phyloP scores from a whole-genome alignment of 805 yeast species.

The Yarrowia hollandica region DNA sequence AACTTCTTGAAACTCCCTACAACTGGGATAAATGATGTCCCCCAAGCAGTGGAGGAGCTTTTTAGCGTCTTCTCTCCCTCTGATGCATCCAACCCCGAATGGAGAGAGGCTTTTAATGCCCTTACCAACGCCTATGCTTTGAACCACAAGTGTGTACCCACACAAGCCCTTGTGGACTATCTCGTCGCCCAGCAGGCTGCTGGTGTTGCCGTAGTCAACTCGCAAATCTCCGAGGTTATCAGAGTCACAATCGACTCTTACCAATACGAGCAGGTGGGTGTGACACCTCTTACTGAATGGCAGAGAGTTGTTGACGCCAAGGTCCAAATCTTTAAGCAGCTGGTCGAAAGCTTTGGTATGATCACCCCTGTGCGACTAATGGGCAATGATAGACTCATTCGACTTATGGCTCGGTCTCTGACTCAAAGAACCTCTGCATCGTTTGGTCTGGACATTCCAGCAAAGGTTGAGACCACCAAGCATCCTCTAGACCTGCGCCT shows the following conservation, averaged over 20 bases:
- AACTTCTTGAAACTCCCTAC: not conserved
- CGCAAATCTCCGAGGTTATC: conserved; percentile 38
- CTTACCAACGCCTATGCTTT: not conserved
- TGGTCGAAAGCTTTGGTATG: conserved; percentile 2
- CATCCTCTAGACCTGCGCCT: conserved; percentile 20
- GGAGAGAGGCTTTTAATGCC: not conserved
- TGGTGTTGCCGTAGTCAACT: conserved; percentile 37
- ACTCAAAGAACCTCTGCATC: conserved; percentile 37
- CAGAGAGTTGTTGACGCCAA: conserved; percentile 17
- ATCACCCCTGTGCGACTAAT: not conserved
- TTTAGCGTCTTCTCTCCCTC: not conserved
- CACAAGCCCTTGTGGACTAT: conserved; percentile 35
- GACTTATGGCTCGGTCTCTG: not conserved
- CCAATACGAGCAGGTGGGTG: conserved; percentile 6
- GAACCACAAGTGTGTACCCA: conserved; percentile 34
- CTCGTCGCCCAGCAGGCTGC: conserved; percentile 39
- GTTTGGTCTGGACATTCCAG: conserved; percentile 31
- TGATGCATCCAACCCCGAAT: not conserved
- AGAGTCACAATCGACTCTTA: not conserved
- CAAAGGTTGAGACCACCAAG: conserved; percentile 27
- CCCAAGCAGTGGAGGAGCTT: conserved; percentile 13
- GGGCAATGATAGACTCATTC: not conserved
- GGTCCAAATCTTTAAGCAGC: conserved; percentile 1
- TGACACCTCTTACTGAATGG: not conserved
- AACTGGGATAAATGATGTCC: conserved; percentile 2